A percentile compares a stretch with the other conserved stretches of the same genome.
These are phyloP conservation scores for Fusarium anguioides DNA, from an alignment of 2,329 filamentous ascomycete genomes.

Conservation along the genomic window DNA sequence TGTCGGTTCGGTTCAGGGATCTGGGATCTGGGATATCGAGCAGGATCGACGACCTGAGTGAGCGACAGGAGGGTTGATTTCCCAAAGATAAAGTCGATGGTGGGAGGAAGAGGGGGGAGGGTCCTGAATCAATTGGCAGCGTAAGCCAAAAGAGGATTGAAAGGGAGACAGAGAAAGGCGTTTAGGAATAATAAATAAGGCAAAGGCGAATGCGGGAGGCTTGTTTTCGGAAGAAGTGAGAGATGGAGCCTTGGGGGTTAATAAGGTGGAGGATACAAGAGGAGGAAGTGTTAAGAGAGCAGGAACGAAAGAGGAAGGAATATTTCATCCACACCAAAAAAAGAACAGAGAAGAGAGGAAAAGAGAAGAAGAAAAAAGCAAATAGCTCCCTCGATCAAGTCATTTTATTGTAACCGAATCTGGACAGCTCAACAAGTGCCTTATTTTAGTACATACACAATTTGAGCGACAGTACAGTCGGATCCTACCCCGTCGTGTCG, in stretches of 20 bases:
- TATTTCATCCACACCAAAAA: neutral
- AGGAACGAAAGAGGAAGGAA: conserved; percentile 13
- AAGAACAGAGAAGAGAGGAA: neutral
- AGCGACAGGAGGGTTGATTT: conserved; percentile 21
- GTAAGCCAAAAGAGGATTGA: conserved; percentile 4
- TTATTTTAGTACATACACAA: conserved; percentile 17
- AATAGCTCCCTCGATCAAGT: conserved; percentile 28
- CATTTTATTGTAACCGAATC: conserved; percentile 38
- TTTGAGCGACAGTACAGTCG: conserved; percentile 4
- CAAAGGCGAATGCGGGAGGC: conserved; percentile 7
- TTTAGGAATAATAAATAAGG: conserved; percentile 11
- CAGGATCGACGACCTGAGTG: conserved; percentile 36
- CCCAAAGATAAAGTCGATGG: conserved; percentile 28
- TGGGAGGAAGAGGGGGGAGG: conserved; percentile 18
- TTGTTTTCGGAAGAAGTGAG: conserved; percentile 18
- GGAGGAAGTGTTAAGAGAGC: conserved; percentile 8
- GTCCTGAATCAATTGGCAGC: conserved; percentile 12
- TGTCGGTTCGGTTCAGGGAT: conserved; percentile 33
- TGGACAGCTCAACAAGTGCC: conserved; percentile 32
- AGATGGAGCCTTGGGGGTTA: conserved; percentile 16
- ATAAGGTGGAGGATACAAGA: conserved; percentile 26
- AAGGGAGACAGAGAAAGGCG: neutral
- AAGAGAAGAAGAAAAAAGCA: conserved; percentile 4
- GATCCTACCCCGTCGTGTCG: neutral
- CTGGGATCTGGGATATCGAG: conserved; percentile 40